These are phyloP conservation scores for Chloris gayana DNA, from an alignment of 176 grass and related monocot genomes.

Conservation along the genomic window DNA sequence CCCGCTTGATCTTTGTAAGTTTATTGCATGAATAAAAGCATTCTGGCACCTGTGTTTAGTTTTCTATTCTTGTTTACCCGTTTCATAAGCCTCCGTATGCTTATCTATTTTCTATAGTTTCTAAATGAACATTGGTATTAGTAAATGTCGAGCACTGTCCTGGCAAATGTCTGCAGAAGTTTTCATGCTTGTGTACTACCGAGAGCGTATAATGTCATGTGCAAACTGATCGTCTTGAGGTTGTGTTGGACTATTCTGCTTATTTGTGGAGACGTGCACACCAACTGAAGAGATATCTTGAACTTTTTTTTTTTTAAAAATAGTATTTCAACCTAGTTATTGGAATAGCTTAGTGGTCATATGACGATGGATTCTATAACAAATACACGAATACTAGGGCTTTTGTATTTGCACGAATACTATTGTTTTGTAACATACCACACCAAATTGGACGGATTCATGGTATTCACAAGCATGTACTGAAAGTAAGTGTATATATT, in stretches of 20 bases:
- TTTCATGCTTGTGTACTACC: background rate
- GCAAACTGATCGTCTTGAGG: background rate
- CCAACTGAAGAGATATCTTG: background rate
- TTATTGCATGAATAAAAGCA: slow-evolving; percentile 48
- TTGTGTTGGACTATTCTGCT: background rate
- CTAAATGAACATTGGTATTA: background rate
- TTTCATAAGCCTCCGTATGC: background rate
- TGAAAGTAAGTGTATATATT: background rate
- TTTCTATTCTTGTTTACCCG: background rate
- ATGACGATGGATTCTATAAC: too few relatives aligned
- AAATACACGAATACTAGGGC: too few relatives aligned
- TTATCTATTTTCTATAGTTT: background rate
- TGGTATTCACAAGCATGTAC: background rate
- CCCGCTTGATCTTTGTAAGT: slow-evolving; percentile 5
- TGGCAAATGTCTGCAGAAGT: background rate
- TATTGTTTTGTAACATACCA: background rate
- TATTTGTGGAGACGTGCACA: background rate
- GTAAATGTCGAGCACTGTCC: background rate
- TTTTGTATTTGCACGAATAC: background rate
- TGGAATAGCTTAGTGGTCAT: background rate
- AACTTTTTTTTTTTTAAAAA: background rate
- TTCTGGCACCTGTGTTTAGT: slow-evolving; percentile 4
- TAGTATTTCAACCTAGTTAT: background rate
- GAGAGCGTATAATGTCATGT: background rate
- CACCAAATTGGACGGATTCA: background rate